Evolutionary conservation across 768 basidiomycete species (phyloP).

Genomic region (Trametopsis cervina): DNA sequence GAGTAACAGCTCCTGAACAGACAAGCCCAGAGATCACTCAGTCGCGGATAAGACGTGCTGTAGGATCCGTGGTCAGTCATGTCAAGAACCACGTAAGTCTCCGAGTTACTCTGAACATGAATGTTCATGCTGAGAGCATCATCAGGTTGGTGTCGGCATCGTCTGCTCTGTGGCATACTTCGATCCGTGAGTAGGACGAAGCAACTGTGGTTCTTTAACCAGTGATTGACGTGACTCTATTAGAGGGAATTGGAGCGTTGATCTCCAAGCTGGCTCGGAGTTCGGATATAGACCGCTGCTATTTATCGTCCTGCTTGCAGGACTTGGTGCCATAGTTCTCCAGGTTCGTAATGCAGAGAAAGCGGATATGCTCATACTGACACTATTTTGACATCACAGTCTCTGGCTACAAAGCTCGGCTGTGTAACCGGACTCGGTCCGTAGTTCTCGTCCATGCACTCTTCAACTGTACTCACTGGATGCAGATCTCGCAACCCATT

Average conservation of each 20-base stretch:
- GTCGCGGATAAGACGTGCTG: conserved; percentile 1
- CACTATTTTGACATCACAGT: not conserved
- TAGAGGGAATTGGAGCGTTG: conserved; percentile 87
- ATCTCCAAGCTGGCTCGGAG: conserved; percentile 80
- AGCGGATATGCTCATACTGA: no score
- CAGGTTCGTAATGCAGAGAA: conserved; percentile 63
- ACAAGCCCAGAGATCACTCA: not conserved
- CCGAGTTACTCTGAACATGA: no score
- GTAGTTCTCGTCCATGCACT: no score
- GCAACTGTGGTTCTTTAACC: no score
- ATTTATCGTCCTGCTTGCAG: conserved; percentile 78
- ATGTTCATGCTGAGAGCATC: not conserved
- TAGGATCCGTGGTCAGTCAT: conserved; percentile 7
- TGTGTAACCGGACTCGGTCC: not conserved
- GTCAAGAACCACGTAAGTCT: conserved; percentile 16
- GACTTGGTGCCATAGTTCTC: conserved; percentile 73
- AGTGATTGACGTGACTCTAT: not conserved
- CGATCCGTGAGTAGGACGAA: conserved; percentile 58
- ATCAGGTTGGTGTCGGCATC: conserved; percentile 73
- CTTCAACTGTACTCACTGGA: not conserved
- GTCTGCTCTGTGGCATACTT: conserved; percentile 87
- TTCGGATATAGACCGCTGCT: conserved; percentile 77
- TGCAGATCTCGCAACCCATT: conserved; percentile 39
- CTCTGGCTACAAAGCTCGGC: not conserved
- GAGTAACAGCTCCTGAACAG: conserved; percentile 3